Evolutionary conservation across 2,329 filamentous ascomycete genomes (phyloP), one percentile per base, ranked within the genome.

Genomic region (Ophiostoma sp.): DNA sequence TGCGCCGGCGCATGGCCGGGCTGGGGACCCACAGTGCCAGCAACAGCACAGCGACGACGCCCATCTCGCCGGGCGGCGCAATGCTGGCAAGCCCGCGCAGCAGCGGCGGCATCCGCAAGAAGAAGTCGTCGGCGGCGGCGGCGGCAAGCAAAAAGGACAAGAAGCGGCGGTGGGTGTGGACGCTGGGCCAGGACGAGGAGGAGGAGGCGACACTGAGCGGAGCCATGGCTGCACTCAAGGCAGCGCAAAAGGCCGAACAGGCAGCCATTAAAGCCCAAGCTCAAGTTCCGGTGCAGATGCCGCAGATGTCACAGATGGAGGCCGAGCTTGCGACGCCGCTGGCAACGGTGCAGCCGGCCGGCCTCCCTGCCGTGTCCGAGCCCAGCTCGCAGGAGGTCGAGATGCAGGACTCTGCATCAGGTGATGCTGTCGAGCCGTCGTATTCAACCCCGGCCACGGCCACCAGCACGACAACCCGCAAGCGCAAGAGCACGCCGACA

Each of bases 111-210:
- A 79, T 85, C 67, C 81, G 83, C n/a, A 88, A 87, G 76, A 80
- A 83, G 11, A 86, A 83, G 66, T 13, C 79, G 41, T 81, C 81
- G 17, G 17, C 44, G 17, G 27, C 27, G 27, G 17, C 44, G 17
- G 27, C 27, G 27, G 17, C 44, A 5, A 48, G 44, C 76, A 85
- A 87, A 73, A 88, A 80, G 75, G 87, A 89, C 73, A 89, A 87
- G 82, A 88, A 85, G 77, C 80, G 87, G 15, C 84, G 84, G 62
- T 89, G 87, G 87, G 85, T 87, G 48, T 89, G 87, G 87, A 89
- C 87, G 1, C 88, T 90, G 64, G 85, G 84, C 2, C 82, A 83
- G 71, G 84, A 85, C 0, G 82, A 81, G 1, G 79, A 82, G 8
- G 79, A 81, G 17, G 79, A 82, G 67, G 79, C 81, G 70, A 78